phyloP scores from a whole-genome alignment of 129 eudicot species.

The Heracleum sosnowskyi region DNA sequence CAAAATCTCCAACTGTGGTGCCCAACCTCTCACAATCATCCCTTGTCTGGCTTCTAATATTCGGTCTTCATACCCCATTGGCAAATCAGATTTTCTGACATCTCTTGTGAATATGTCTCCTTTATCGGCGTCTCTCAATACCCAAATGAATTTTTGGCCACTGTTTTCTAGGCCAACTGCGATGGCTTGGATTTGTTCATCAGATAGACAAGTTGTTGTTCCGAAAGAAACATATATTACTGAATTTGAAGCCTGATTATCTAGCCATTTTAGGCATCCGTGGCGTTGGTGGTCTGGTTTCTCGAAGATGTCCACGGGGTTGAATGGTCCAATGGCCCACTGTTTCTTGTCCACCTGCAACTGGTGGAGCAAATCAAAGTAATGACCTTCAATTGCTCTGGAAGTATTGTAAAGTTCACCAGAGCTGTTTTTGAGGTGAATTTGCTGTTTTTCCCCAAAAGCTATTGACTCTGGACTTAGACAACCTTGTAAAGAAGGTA shows the following conservation, averaged over 20 bases:
- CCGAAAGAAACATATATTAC: slow-evolving; percentile 47
- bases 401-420: slow-evolving; percentile 1
- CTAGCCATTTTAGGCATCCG: slow-evolving; percentile 36
- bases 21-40: not conserved
- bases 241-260: slow-evolving; percentile 33
- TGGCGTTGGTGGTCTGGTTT: slow-evolving; percentile 14
- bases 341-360: not conserved
- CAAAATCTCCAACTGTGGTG: not conserved
- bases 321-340: not conserved
- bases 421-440: not conserved
- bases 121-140: not conserved
- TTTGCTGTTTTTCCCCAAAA: not conserved
- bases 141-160: slow-evolving; percentile 2
- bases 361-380: not conserved
- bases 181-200: not conserved
- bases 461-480: not conserved
- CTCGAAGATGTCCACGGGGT: not conserved
- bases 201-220: slow-evolving; percentile 18
- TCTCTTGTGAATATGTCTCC: not conserved
- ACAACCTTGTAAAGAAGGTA: not conserved
- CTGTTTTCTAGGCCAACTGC: not conserved
- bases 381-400: not conserved
- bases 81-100: slow-evolving; percentile 1
- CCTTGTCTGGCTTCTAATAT: not conserved
- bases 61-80: not conserved